Evolutionary conservation across 176 grass and related monocot species (phyloP).

Genomic region (Carex littledalei): DNA sequence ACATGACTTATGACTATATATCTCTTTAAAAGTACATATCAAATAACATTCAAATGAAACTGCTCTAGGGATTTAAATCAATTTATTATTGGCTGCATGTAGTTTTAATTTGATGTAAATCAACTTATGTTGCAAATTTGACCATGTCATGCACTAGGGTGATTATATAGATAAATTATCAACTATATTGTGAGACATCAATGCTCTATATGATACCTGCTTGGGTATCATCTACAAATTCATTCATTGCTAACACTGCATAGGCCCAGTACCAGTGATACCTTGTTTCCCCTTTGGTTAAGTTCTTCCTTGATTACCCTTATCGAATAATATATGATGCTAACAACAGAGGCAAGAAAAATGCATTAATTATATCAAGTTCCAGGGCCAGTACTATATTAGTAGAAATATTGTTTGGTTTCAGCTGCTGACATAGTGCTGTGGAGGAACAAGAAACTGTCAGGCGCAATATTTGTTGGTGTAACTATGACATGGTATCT

Average conservation of each 20-base stretch:
- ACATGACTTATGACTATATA: neutral
- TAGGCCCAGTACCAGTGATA: neutral
- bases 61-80: neutral
- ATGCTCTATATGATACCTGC: neutral
- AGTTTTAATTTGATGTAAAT: neutral
- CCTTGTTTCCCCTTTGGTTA: neutral
- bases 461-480: constrained; percentile 61
- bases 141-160: neutral
- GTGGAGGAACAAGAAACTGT: constrained; percentile 77
- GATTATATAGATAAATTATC: neutral
- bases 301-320: neutral
- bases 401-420: neutral
- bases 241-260: neutral
- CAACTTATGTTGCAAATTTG: neutral
- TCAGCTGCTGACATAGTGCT: constrained; percentile 83
- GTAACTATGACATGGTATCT: constrained; percentile 80
- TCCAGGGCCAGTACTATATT: neutral
- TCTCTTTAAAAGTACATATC: neutral
- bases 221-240: neutral
- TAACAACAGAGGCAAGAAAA: neutral
- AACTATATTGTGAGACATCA: neutral
- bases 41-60: neutral
- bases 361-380: neutral
- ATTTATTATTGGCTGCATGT: neutral
- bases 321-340: neutral